Base-by-base conservation (phyloP, 257 asterid genomes). In the Anisodus tanguticus region DNA sequence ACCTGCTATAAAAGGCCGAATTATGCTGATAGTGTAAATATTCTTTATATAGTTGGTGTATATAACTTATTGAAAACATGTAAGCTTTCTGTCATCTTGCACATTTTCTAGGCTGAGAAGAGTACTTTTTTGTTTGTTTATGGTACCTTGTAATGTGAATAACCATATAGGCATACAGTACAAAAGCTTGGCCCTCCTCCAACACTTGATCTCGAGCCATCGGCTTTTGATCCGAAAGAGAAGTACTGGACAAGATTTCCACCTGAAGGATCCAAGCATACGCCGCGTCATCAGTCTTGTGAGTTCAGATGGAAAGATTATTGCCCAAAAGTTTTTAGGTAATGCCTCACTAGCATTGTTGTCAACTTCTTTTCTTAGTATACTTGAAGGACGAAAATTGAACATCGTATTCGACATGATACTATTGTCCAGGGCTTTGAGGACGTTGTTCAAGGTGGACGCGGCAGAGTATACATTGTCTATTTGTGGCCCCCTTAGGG, bases 311-410 rank as follows among this genome's bases (percentile, higher is more conserved):
- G 99, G 99, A 96, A 96, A 86, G 99, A 94, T 57, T 96, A 96
- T 83, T 94, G 99, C 82, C 99, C 99, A 15, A 94, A 94, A 90
- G 99, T 94, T 41, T 96, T 96, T 88, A 90, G 99, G 99, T 93
- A 59, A 51, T 76, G 45, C 81, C 63, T 51, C 63, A 12, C 45
- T 31, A 51, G 47, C 13, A 77, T 26, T 53, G 19, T 7, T 77
- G 62, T 8, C 64, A 77, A 31, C 64, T 77, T 69, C 54, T 6
- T 69, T 31, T 31, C 35, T 31, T 53, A 3, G 49, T 26, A 53
- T 53, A 13, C 81, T 39, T 16, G 2, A 31, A 31, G 35, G 35
- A 31, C 35, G 35, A 31, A 31, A 69, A 41, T 2, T 41, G 7
- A 39, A 68, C 3, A 6, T 68, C 15, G 37, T 37, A 39, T 69